Evolutionary conservation across 2,329 filamentous ascomycete genomes (phyloP).

Genomic region (Pezizomycotina sp.): DNA sequence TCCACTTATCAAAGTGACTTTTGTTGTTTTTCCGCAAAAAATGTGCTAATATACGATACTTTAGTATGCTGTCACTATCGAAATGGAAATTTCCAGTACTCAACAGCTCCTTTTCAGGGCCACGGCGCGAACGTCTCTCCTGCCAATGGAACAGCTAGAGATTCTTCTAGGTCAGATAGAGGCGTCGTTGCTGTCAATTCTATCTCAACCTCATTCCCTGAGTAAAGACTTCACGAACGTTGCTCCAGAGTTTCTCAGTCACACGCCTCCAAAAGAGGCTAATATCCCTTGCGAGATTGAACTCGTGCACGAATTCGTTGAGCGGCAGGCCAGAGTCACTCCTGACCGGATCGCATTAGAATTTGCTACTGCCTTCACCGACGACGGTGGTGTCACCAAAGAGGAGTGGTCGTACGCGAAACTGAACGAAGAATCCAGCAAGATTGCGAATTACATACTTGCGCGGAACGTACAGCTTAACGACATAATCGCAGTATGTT

Average conservation of each 20-base stretch:
- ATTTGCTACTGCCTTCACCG: slow-evolving; percentile 46
- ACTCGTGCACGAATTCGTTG: slow-evolving; percentile 65
- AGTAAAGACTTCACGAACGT: slow-evolving; percentile 31
- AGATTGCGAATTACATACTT: slow-evolving; percentile 44
- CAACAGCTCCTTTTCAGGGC: slow-evolving; percentile 44
- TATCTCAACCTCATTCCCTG: slow-evolving; percentile 34
- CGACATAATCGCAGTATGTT: slow-evolving; percentile 56
- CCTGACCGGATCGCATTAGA: slow-evolving; percentile 55
- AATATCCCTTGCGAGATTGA: slow-evolving; percentile 41
- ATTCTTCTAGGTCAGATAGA: slow-evolving; percentile 59
- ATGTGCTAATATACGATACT: slow-evolving; percentile 5
- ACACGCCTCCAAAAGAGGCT: slow-evolving; percentile 44
- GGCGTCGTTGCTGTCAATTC: slow-evolving; percentile 42
- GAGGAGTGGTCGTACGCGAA: slow-evolving; percentile 57
- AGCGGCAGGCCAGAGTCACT: slow-evolving; percentile 39
- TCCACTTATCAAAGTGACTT: no score
- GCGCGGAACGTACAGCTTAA: slow-evolving; percentile 37
- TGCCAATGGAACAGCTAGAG: slow-evolving; percentile 52
- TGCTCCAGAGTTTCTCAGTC: slow-evolving; percentile 39
- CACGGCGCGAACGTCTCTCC: slow-evolving; percentile 45
- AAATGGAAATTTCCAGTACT: slow-evolving; percentile 44
- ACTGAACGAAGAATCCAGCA: slow-evolving; percentile 54
- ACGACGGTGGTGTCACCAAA: slow-evolving; percentile 31
- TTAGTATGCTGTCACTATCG: slow-evolving; percentile 60
- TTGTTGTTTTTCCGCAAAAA: not conserved